phyloP scores from a whole-genome alignment of 164 flowering plant species.

The Chimonanthus praecox region DNA sequence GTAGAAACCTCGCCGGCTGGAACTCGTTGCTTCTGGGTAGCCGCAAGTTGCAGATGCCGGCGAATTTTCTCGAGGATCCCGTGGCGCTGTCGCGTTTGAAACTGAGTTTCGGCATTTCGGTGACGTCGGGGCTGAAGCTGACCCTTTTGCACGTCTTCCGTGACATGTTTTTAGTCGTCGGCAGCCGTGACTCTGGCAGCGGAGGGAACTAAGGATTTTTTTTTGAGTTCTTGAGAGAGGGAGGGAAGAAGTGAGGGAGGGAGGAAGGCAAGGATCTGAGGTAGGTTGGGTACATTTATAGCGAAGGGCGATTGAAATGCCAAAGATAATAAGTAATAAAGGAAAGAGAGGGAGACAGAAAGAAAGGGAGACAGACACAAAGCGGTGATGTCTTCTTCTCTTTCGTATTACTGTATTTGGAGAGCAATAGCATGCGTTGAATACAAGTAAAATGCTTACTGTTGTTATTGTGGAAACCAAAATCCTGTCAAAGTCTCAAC shows the following conservation, averaged over 20 bases:
- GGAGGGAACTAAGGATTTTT: too few relatives aligned
- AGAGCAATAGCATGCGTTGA: too few relatives aligned
- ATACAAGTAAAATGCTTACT: too few relatives aligned
- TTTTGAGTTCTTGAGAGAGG: background rate
- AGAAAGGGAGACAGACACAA: background rate
- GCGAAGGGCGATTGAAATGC: background rate
- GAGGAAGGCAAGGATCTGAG: background rate
- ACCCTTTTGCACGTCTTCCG: conserved; percentile 24
- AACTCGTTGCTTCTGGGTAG: conserved; percentile 19
- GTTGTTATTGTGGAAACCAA: too few relatives aligned
- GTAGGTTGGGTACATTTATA: too few relatives aligned
- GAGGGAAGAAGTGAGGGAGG: background rate
- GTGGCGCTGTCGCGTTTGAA: conserved; percentile 11
- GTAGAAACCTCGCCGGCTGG: conserved; percentile 31
- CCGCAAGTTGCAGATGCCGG: conserved; percentile 26
- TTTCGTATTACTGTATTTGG: too few relatives aligned
- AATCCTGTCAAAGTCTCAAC: too few relatives aligned
- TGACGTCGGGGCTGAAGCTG: conserved; percentile 24
- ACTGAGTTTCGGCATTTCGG: conserved; percentile 24
- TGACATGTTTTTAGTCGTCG: conserved; percentile 24
- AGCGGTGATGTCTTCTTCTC: too few relatives aligned
- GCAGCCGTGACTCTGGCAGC: background rate
- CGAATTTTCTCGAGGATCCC: conserved; percentile 21
- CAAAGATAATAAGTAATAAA: too few relatives aligned
- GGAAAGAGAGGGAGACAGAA: background rate